phyloP scores from a whole-genome alignment of 1,139 yeast species.

The Debaryomyces psychrophilus region DNA sequence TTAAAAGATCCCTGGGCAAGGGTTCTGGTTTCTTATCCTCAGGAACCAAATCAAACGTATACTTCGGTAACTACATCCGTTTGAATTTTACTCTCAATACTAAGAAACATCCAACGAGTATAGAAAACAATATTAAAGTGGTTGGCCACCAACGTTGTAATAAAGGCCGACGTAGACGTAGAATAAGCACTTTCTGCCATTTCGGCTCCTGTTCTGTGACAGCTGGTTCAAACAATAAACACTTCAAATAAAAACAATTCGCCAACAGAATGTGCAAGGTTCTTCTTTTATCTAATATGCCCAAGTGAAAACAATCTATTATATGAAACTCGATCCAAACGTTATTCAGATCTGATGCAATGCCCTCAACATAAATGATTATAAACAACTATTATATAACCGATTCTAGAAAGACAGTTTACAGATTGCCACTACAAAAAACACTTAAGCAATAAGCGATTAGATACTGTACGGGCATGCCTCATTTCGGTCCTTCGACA shows the following conservation, averaged over 20 bases:
- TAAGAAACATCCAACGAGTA: constrained; percentile 56
- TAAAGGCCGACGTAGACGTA: constrained; percentile 66
- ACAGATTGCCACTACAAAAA: too few species aligned
- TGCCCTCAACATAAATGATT: too few species aligned
- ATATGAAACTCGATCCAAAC: neutral
- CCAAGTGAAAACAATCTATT: neutral
- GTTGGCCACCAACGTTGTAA: constrained; percentile 63
- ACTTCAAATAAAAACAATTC: neutral
- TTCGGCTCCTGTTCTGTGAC: neutral
- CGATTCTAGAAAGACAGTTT: too few species aligned
- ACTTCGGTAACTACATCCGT: constrained; percentile 71
- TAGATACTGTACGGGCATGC: too few species aligned
- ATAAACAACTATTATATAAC: too few species aligned
- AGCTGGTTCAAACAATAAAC: neutral
- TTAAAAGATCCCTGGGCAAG: constrained; percentile 62
- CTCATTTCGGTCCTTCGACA: too few species aligned
- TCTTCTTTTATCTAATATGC: neutral
- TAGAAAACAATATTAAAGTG: constrained; percentile 56
- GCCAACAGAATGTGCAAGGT: neutral
- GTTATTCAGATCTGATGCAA: too few species aligned
- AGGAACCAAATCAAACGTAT: constrained; percentile 58
- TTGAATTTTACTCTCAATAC: constrained; percentile 56
- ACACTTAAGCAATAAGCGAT: too few species aligned
- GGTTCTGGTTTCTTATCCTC: constrained; percentile 65
- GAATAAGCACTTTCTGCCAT: constrained; percentile 32